Evolutionary conservation across 2,329 filamentous ascomycete genomes (phyloP).

Genomic region (Setomelanomma holmii): DNA sequence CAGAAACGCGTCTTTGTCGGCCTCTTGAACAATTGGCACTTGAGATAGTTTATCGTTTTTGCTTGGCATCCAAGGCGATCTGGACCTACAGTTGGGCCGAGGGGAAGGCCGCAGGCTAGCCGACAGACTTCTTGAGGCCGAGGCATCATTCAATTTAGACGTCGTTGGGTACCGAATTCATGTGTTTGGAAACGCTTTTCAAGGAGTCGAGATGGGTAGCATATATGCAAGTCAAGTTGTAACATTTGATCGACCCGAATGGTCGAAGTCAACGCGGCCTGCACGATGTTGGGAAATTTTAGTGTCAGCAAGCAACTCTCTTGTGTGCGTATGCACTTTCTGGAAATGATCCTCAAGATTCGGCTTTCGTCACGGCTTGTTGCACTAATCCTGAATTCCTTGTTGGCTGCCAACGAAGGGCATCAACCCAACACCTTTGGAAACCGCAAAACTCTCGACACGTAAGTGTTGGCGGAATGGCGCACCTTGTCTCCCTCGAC

Average conservation of each 20-base stretch:
- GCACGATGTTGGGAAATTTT: no score
- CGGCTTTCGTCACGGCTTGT: not conserved
- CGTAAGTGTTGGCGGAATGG: not conserved
- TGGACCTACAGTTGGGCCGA: not conserved
- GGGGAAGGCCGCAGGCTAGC: no score
- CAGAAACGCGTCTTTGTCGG: not conserved
- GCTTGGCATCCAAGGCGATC: not conserved
- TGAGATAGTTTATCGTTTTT: not conserved
- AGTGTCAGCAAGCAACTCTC: not conserved
- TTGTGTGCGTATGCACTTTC: not conserved
- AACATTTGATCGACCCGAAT: no score
- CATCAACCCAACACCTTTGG: not conserved
- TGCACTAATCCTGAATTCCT: not conserved
- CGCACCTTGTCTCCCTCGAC: not conserved
- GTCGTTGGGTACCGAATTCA: no score
- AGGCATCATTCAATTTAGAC: no score
- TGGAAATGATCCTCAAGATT: not conserved
- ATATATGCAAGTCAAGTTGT: no score
- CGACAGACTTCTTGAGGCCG: no score
- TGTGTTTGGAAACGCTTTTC: no score
- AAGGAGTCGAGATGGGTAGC: no score
- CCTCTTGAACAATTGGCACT: not conserved
- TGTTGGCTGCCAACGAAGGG: not conserved
- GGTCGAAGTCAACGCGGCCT: no score
- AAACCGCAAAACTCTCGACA: not conserved